These are phyloP conservation scores for Rhizomucor miehei DNA, from an alignment of 371 early-diverging fungal genomes.

Conservation along the genomic window DNA sequence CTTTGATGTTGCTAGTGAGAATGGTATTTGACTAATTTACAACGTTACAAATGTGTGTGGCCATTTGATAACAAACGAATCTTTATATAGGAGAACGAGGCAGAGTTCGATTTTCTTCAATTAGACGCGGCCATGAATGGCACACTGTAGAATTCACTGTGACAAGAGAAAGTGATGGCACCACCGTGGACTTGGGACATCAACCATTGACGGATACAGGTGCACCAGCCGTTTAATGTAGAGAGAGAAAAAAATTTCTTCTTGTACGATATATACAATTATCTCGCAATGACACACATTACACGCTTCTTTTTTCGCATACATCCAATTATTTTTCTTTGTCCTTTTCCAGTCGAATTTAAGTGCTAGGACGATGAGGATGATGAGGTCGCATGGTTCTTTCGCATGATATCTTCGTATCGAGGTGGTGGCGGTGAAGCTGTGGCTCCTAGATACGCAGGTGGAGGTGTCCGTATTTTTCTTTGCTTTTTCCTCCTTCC, in stretches of 20 bases:
- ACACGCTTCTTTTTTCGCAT: too few relatives aligned
- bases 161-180: constrained; percentile 30
- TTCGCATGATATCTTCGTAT: constrained; percentile 4
- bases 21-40: constrained; percentile 37
- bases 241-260: too few relatives aligned
- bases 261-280: too few relatives aligned
- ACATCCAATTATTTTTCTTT: too few relatives aligned
- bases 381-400: too few relatives aligned
- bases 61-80: not conserved
- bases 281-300: too few relatives aligned
- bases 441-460: constrained; percentile 3
- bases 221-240: constrained; percentile 15
- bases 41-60: too few relatives aligned
- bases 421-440: constrained; percentile 2
- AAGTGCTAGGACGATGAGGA: too few relatives aligned
- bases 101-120: constrained; percentile 39
- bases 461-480: constrained; percentile 5
- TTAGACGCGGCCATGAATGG: constrained; percentile 36
- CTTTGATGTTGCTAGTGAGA: constrained; percentile 54
- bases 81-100: constrained; percentile 36
- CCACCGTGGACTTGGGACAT: constrained; percentile 32
- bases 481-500: too few relatives aligned
- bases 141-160: constrained; percentile 37
- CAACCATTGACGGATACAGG: constrained; percentile 37
- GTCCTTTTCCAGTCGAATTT: too few relatives aligned